Conservation (phyloP, 2,329 filamentous ascomycete species). For the Talaromyces sp. region DNA sequence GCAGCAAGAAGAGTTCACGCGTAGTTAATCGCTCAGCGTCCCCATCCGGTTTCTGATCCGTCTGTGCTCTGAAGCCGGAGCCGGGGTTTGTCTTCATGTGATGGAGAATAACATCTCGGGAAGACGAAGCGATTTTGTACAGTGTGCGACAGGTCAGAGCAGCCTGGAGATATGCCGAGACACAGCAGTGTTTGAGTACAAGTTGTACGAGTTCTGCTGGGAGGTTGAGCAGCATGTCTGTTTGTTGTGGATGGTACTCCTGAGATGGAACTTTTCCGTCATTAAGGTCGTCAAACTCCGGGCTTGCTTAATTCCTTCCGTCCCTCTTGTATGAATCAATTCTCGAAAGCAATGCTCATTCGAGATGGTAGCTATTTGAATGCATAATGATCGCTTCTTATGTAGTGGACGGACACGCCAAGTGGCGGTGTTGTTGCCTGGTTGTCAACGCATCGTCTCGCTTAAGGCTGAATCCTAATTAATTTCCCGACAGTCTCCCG, state of each 20-base stretch:
- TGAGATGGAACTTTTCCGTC: neutral
- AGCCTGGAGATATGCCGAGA: slow-evolving; percentile 37
- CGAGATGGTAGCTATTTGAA: neutral
- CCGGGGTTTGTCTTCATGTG: slow-evolving; percentile 39
- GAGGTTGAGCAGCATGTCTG: slow-evolving; percentile 33
- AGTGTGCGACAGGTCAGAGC: slow-evolving; percentile 37
- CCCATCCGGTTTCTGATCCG: neutral
- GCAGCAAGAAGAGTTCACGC: slow-evolving; percentile 30
- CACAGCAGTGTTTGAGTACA: slow-evolving; percentile 33
- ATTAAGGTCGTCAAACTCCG: neutral
- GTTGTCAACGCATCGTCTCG: neutral
- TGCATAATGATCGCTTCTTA: neutral
- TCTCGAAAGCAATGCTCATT: neutral
- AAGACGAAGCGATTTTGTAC: slow-evolving; percentile 33
- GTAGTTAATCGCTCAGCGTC: slow-evolving; percentile 22
- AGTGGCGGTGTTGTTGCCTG: slow-evolving; percentile 13
- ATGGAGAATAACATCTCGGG: slow-evolving; percentile 34
- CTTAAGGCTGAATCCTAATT: neutral
- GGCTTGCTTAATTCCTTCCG: no score
- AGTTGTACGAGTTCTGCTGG: slow-evolving; percentile 41
- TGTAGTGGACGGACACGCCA: neutral
- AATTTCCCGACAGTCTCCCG: neutral
- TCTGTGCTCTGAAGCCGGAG: slow-evolving; percentile 9
- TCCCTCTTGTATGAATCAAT: neutral
- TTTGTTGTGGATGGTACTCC: neutral